These are phyloP conservation scores for Tuber indicum DNA, from an alignment of 495 filamentous ascomycete species.

Conservation along the genomic window DNA sequence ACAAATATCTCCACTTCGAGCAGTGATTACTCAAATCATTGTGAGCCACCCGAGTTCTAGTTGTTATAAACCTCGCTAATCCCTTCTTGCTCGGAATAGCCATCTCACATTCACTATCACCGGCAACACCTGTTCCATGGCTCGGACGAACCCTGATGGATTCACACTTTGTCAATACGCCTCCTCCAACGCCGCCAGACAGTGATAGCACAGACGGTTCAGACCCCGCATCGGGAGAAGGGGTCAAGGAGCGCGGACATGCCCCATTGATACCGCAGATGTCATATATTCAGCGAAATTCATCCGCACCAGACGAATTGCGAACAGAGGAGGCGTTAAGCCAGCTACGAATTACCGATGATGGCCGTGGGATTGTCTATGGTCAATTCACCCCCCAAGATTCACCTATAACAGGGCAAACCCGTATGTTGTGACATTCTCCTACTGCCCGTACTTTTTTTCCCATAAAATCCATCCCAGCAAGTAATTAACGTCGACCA, in stretches of 20 bases:
- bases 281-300: not conserved
- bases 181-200: not conserved
- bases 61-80: not conserved
- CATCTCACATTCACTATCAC: not conserved
- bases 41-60: not conserved
- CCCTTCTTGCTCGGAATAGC: not conserved
- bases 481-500: not conserved
- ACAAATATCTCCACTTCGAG: conserved; percentile 1
- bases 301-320: not conserved
- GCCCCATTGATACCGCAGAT: not conserved
- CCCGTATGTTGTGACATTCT: conserved; percentile 1
- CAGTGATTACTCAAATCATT: conserved; percentile 3
- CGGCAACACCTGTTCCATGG: not conserved
- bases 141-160: not conserved
- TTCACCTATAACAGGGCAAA: not conserved
- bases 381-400: not conserved
- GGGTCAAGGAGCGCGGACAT: not conserved
- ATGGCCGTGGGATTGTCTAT: not conserved
- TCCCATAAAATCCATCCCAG: not conserved
- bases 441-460: not conserved
- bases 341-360: not conserved
- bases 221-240: not conserved
- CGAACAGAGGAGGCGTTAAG: not conserved
- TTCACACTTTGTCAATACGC: not conserved
- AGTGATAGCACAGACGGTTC: not conserved